Conservation (phyloP, 2,329 filamentous ascomycete species). For the Pestalotiopsis fici region DNA sequence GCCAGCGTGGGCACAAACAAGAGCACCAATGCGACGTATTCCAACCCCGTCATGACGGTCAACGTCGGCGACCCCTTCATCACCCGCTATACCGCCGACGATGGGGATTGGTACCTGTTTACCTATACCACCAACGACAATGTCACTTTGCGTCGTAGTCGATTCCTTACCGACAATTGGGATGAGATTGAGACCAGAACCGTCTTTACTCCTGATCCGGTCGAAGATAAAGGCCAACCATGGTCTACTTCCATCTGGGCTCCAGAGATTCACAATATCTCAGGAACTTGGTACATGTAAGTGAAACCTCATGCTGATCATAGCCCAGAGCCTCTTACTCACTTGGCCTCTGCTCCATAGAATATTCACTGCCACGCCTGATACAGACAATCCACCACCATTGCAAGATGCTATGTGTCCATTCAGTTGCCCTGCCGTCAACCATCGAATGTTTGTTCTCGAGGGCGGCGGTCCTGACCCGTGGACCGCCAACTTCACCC, state of each 20-base stretch:
- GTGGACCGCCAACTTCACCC: conserved; percentile 30
- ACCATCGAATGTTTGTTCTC: conserved; percentile 38
- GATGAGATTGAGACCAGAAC: conserved; percentile 36
- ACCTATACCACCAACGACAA: conserved; percentile 40
- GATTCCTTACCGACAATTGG: conserved; percentile 39
- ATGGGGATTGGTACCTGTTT: conserved; percentile 38
- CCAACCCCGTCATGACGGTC: conserved; percentile 38
- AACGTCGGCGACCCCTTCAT: conserved; percentile 42
- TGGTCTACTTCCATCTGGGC: conserved; percentile 38
- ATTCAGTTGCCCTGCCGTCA: conserved; percentile 35
- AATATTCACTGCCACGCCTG: conserved; percentile 35
- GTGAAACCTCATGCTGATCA: neutral
- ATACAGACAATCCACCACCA: conserved; percentile 32
- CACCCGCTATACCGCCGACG: conserved; percentile 29
- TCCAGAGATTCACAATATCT: conserved; percentile 35
- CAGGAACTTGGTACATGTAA: conserved; percentile 18
- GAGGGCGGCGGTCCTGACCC: conserved; percentile 29
- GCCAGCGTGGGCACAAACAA: conserved; percentile 33
- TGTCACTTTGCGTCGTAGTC: conserved; percentile 37
- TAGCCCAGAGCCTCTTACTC: too few relatives aligned
- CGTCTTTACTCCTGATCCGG: conserved; percentile 33
- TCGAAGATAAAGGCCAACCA: conserved; percentile 20
- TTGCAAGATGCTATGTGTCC: conserved; percentile 34
- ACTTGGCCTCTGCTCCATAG: conserved; percentile 20
- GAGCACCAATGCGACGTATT: conserved; percentile 36